Percentiles rank a stretch among this genome's conserved stretches.
phyloP scores from a whole-genome alignment of 2,329 filamentous ascomycete genomes.

The Claviceps sp. region DNA sequence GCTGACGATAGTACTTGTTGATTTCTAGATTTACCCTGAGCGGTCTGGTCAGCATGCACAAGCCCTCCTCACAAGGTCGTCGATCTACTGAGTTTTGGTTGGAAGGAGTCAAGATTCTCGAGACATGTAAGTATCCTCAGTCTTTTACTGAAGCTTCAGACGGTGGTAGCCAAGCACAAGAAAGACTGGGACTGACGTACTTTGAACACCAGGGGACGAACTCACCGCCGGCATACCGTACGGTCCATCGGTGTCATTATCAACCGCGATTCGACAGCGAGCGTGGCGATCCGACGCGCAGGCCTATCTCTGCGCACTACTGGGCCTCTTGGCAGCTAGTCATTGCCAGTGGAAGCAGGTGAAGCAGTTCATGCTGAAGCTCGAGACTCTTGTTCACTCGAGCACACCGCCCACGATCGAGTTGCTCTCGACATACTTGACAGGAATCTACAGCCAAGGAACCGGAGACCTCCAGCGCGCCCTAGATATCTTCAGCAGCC shows the following conservation, averaged over 20 bases:
- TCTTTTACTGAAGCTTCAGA: too few species aligned
- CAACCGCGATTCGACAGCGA: slow-evolving; percentile 42
- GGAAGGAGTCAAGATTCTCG: slow-evolving; percentile 30
- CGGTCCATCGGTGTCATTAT: slow-evolving; percentile 36
- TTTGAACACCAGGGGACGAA: slow-evolving; percentile 18
- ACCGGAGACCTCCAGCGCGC: slow-evolving; percentile 60
- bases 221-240: slow-evolving; percentile 23
- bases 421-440: slow-evolving; percentile 54
- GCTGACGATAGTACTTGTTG: background rate
- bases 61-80: slow-evolving; percentile 19
- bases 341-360: slow-evolving; percentile 58
- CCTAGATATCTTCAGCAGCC: slow-evolving; percentile 49
- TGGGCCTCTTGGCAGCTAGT: slow-evolving; percentile 55
- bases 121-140: slow-evolving; percentile 28
- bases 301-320: slow-evolving; percentile 58
- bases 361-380: slow-evolving; percentile 38
- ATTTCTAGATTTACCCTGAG: slow-evolving; percentile 37
- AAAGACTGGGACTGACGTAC: background rate
- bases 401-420: slow-evolving; percentile 27
- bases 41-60: slow-evolving; percentile 33
- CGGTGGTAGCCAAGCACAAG: background rate
- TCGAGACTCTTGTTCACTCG: slow-evolving; percentile 31
- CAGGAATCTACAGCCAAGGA: slow-evolving; percentile 64
- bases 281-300: slow-evolving; percentile 54
- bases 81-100: slow-evolving; percentile 27